Evolutionary conservation across 495 filamentous ascomycete genomes (phyloP).

Genomic region (Neurospora discreta): DNA sequence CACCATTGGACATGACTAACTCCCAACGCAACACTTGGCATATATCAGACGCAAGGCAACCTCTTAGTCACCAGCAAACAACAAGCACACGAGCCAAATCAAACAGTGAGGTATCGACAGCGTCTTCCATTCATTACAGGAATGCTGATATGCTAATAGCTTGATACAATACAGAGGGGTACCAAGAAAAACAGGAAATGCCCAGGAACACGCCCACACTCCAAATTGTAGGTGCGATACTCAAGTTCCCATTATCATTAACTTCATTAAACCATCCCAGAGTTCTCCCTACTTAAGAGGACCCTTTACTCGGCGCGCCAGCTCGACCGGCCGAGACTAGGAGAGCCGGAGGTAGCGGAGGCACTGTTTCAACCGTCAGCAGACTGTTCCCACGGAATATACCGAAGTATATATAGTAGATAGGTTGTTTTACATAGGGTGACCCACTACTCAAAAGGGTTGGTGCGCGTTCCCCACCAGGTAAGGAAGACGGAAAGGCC

Average conservation of each 20-base stretch:
- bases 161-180: conserved; percentile 1
- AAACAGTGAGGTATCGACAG: neutral
- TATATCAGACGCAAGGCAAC: too few species aligned
- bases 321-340: conserved; percentile 6
- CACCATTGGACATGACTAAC: too few species aligned
- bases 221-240: conserved; percentile 1
- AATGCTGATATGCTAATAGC: neutral
- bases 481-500: conserved; percentile 85
- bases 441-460: conserved; percentile 55
- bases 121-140: neutral
- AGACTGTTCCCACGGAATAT: neutral
- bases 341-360: neutral
- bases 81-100: neutral
- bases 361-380: neutral
- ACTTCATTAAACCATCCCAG: neutral
- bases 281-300: neutral
- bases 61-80: too few species aligned
- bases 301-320: conserved; percentile 16
- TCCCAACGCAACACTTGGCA: too few species aligned
- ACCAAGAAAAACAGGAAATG: neutral
- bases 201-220: neutral
- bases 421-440: neutral
- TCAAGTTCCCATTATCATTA: neutral
- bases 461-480: conserved; percentile 93
- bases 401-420: neutral